These are phyloP conservation scores for Xylaria grammica DNA, from an alignment of 495 filamentous ascomycete genomes.

Conservation along the genomic window DNA sequence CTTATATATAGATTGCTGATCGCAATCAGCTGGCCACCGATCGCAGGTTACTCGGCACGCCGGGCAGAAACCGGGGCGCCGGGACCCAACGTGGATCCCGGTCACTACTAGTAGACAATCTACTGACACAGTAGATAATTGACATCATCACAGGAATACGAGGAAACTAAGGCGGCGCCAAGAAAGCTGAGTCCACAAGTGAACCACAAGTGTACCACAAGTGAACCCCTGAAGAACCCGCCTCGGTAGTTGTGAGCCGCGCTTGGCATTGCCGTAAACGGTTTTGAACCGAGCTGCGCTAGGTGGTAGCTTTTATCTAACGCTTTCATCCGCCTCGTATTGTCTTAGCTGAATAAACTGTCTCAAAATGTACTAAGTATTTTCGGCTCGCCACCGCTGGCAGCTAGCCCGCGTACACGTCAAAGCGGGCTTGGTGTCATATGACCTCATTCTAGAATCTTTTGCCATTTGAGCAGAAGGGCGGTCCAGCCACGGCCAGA, in stretches of 20 bases:
- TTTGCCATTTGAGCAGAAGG: no score
- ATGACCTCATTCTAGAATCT: no score
- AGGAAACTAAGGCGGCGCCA: not conserved
- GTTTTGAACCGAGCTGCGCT: no score
- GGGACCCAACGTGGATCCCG: not conserved
- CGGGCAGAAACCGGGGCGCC: not conserved
- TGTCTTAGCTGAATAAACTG: not conserved
- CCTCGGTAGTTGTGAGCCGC: conserved; percentile 7
- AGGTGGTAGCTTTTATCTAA: no score
- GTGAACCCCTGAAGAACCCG: not conserved
- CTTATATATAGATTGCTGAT: conserved; percentile 8
- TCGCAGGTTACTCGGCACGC: not conserved
- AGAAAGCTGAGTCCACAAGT: not conserved
- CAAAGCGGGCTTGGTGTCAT: no score
- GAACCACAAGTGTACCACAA: not conserved
- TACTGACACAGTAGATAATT: no score
- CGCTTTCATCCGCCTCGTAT: not conserved
- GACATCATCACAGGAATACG: conserved; percentile 4
- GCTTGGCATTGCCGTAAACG: not conserved
- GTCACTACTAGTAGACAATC: no score
- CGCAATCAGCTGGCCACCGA: not conserved
- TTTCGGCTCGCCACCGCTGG: no score
- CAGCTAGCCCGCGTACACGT: no score
- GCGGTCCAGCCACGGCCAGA: no score
- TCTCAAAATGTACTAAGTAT: no score